Percentiles rank a stretch among this genome's conserved stretches.
Conservation (phyloP, 2,329 filamentous ascomycete species). For the Xylariaceae sp. region DNA sequence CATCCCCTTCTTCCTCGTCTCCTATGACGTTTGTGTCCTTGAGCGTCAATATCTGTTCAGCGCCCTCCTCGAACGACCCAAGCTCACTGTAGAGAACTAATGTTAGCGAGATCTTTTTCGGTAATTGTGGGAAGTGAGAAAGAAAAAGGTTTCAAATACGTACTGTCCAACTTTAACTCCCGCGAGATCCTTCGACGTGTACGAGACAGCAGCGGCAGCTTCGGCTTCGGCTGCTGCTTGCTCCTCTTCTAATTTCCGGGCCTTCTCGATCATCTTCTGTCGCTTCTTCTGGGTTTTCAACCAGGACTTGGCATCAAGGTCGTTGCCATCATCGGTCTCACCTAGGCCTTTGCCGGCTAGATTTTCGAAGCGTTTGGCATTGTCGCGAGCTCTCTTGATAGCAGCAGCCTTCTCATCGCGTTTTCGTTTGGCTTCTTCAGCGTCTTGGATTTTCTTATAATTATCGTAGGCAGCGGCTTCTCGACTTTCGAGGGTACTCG, state of each 20-base stretch:
- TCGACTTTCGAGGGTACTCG: conserved; percentile 82
- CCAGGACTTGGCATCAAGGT: conserved; percentile 83
- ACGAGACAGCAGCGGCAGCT: conserved; percentile 65
- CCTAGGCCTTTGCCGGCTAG: conserved; percentile 84
- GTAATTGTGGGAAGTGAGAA: background rate
- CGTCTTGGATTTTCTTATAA: conserved; percentile 66
- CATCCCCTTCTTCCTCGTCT: conserved; percentile 85
- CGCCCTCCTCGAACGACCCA: conserved; percentile 76
- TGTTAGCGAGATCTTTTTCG: background rate
- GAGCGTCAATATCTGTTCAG: conserved; percentile 90
- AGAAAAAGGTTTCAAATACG: background rate
- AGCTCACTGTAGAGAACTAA: conserved; percentile 53
- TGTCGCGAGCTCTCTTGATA: conserved; percentile 85
- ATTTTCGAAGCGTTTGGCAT: conserved; percentile 73
- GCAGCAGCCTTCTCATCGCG: conserved; percentile 81
- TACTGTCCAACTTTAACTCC: conserved; percentile 86
- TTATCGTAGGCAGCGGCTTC: conserved; percentile 75
- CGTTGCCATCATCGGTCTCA: conserved; percentile 67
- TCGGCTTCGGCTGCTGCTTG: conserved; percentile 73
- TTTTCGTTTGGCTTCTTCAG: conserved; percentile 74
- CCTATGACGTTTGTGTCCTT: conserved; percentile 83
- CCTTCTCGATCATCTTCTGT: conserved; percentile 85
- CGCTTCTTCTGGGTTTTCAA: conserved; percentile 87
- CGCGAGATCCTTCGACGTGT: conserved; percentile 82
- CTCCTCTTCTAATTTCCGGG: conserved; percentile 73